phyloP scores from a whole-genome alignment of 768 basidiomycete species.

The Postia placenta region DNA sequence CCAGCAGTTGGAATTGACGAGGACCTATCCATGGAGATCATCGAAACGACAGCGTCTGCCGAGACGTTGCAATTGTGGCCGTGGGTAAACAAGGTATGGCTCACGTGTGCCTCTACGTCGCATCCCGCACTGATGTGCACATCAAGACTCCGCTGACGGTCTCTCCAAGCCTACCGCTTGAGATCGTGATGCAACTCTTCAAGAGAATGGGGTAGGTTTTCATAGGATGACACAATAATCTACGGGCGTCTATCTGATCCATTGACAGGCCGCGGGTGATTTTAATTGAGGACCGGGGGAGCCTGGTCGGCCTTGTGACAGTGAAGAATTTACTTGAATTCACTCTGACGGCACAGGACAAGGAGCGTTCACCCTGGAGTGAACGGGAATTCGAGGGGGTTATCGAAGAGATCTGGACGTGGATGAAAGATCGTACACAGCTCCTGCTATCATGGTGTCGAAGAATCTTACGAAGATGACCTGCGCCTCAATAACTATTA shows the following conservation, averaged over 20 bases:
- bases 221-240: conserved; percentile 1
- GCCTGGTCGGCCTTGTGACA: conserved; percentile 80
- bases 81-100: conserved; percentile 91
- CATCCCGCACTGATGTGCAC: too few relatives aligned
- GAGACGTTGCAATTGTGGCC: conserved; percentile 69
- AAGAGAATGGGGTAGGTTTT: conserved; percentile 89
- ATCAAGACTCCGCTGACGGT: conserved; percentile 91
- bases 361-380: conserved; percentile 20
- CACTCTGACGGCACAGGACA: conserved; percentile 38
- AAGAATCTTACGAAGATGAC: not conserved
- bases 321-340: conserved; percentile 95
- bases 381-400: conserved; percentile 22
- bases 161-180: conserved; percentile 84
- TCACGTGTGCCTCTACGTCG: too few relatives aligned
- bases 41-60: conserved; percentile 52
- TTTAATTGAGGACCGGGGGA: conserved; percentile 83
- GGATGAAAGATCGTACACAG: conserved; percentile 6
- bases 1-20: conserved; percentile 58
- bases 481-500: not conserved
- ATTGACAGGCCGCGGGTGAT: conserved; percentile 87
- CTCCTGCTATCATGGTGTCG: not conserved
- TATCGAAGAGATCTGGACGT: conserved; percentile 20
- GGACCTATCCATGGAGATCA: conserved; percentile 58
- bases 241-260: not conserved
- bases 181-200: conserved; percentile 97